These are phyloP conservation scores for Botrytis galanthina DNA, from an alignment of 2,329 filamentous ascomycete species.

Conservation along the genomic window DNA sequence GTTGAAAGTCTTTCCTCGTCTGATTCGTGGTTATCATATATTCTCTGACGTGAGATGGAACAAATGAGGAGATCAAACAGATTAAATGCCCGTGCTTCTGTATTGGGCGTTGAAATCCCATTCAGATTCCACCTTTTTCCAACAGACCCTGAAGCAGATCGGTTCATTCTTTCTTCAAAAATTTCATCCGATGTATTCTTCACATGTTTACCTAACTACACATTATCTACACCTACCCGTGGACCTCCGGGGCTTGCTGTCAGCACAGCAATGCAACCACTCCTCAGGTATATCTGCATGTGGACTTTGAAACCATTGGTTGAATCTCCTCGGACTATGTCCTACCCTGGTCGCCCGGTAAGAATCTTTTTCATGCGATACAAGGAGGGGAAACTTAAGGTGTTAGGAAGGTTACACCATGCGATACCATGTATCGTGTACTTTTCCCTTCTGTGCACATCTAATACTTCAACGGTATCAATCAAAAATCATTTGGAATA, in stretches of 20 bases:
- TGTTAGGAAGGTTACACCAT: slow-evolving; percentile 17
- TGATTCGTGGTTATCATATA: background rate
- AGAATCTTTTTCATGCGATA: slow-evolving; percentile 12
- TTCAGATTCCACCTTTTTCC: background rate
- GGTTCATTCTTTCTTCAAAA: slow-evolving; percentile 12
- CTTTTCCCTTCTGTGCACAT: slow-evolving; percentile 6
- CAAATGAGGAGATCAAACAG: slow-evolving; percentile 15
- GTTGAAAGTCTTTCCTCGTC: slow-evolving; percentile 4
- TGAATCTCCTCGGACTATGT: slow-evolving; percentile 5
- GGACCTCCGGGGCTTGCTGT: slow-evolving; percentile 11
- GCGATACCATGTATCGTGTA: slow-evolving; percentile 7
- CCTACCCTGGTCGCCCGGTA: slow-evolving; percentile 6
- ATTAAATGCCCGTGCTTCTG: slow-evolving; percentile 16
- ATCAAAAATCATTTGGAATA: slow-evolving; percentile 8
- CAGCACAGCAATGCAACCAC: slow-evolving; percentile 4
- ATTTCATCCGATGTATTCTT: slow-evolving; percentile 20
- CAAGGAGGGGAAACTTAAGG: slow-evolving; percentile 13
- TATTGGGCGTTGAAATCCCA: slow-evolving; percentile 8
- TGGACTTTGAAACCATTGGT: slow-evolving; percentile 7
- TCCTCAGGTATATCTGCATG: slow-evolving; percentile 17
- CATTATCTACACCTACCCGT: slow-evolving; percentile 1
- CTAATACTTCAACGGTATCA: slow-evolving; percentile 17
- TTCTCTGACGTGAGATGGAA: slow-evolving; percentile 23
- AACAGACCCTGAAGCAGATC: slow-evolving; percentile 20
- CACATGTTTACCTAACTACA: slow-evolving; percentile 6